Evolutionary conservation across 768 basidiomycete species (phyloP).

Genomic region (Rhodotorula taiwanensis): DNA sequence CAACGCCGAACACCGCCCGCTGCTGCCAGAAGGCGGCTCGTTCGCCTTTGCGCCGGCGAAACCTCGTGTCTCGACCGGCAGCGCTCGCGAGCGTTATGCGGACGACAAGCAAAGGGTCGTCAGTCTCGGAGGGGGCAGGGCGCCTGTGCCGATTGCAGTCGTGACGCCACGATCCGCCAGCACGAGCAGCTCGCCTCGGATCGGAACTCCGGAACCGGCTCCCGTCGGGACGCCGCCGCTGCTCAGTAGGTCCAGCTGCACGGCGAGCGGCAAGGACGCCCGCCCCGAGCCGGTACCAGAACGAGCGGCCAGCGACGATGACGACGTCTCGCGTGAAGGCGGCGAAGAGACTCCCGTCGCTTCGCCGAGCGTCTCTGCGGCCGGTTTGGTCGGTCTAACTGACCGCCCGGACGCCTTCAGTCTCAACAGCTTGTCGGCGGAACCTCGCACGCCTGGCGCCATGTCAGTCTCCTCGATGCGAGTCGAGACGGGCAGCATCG

Average conservation of each 20-base stretch:
- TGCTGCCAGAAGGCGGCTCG: constrained; percentile 13
- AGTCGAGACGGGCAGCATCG: constrained; percentile 30
- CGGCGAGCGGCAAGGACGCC: neutral
- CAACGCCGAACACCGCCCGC: constrained; percentile 13
- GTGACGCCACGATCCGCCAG: constrained; percentile 20
- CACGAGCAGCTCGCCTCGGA: constrained; percentile 1
- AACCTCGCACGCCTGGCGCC: constrained; percentile 18
- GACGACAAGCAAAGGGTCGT: constrained; percentile 18
- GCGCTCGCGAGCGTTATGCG: neutral
- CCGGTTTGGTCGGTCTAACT: too few species aligned
- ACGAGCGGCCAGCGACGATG: too few species aligned
- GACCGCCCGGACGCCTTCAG: too few species aligned
- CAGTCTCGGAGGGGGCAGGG: constrained; percentile 28
- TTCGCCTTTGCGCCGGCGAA: constrained; percentile 14
- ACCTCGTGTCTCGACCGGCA: neutral
- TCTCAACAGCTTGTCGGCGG: constrained; percentile 2
- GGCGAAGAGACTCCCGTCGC: constrained; percentile 7
- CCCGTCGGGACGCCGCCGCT: neutral
- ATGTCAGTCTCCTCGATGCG: constrained; percentile 26
- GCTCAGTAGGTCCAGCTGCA: neutral
- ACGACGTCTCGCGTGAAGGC: neutral
- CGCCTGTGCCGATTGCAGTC: constrained; percentile 20
- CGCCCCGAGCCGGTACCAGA: too few species aligned
- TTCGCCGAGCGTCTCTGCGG: neutral
- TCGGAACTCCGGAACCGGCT: neutral